phyloP scores from a whole-genome alignment of 371 early-diverging fungal genomes.

The Saksenaea oblongispora region DNA sequence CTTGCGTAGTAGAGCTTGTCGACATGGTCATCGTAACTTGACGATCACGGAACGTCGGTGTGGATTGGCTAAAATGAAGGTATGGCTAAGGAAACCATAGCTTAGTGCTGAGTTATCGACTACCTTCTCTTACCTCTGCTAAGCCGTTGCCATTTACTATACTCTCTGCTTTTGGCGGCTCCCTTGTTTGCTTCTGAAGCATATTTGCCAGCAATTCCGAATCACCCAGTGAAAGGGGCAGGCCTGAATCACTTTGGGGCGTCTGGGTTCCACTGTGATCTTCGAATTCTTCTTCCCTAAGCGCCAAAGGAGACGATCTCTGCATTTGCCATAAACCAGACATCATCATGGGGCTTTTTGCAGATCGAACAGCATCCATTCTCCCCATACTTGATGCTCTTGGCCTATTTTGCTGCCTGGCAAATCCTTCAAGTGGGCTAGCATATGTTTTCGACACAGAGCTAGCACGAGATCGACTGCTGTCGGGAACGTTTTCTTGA shows the following conservation, averaged over 20 bases:
- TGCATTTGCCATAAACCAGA: conserved; percentile 39
- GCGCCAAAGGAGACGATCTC: conserved; percentile 42
- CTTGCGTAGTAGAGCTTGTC: conserved; percentile 37
- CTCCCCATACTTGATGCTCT: conserved; percentile 66
- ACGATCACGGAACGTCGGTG: conserved; percentile 33
- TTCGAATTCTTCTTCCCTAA: conserved; percentile 39
- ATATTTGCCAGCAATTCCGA: conserved; percentile 52
- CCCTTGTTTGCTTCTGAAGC: conserved; percentile 23
- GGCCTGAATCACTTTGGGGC: conserved; percentile 5
- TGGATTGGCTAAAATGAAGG: conserved; percentile 38
- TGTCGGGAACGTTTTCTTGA: conserved; percentile 24
- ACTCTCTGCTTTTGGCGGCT: not conserved
- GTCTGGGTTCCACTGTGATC: conserved; percentile 7
- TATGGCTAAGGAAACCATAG: conserved; percentile 18
- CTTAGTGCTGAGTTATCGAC: not conserved
- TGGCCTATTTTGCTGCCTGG: conserved; percentile 57
- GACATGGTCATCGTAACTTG: conserved; percentile 20
- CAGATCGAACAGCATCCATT: conserved; percentile 40
- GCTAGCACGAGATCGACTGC: conserved; percentile 26
- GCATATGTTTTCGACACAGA: conserved; percentile 32
- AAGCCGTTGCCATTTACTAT: conserved; percentile 18
- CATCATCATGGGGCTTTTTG: conserved; percentile 28
- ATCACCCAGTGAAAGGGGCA: conserved; percentile 48
- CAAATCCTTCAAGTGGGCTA: conserved; percentile 44
- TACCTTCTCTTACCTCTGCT: conserved; percentile 15